A percentile compares a stretch with the other conserved stretches of the same genome.
Evolutionary conservation across 1,284 basidiomycete genomes (phyloP).

Genomic region (Heimioporus retisporus): DNA sequence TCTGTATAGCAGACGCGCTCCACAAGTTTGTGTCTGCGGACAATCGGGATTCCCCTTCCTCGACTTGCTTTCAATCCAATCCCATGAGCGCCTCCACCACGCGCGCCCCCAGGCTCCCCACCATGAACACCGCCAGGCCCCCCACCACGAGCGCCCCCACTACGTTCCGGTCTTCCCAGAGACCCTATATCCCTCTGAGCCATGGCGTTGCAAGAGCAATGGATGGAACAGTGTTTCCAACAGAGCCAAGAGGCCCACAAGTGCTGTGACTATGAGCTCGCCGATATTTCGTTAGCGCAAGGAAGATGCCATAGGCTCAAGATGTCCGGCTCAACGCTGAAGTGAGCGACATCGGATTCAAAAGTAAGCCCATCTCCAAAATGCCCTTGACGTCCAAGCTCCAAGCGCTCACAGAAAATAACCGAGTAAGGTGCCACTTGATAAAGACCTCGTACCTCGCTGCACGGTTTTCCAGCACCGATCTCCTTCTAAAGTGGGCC

Average conservation of each 20-base stretch:
- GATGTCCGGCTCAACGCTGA: slow-evolving; percentile 85
- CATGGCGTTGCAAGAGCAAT: slow-evolving; percentile 74
- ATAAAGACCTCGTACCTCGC: too few relatives aligned
- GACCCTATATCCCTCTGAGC: slow-evolving; percentile 75
- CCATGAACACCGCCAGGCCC: too few relatives aligned
- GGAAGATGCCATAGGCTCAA: slow-evolving; percentile 84
- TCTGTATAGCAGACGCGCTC: too few relatives aligned
- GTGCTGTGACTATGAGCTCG: slow-evolving; percentile 77
- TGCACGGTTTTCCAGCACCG: neutral
- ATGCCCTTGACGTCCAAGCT: neutral
- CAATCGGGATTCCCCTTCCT: too few relatives aligned
- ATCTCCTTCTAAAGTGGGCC: neutral
- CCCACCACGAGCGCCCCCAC: too few relatives aligned
- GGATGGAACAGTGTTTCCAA: slow-evolving; percentile 75
- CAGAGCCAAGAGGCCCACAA: slow-evolving; percentile 75
- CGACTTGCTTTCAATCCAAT: too few relatives aligned
- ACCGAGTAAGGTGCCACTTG: slow-evolving; percentile 24
- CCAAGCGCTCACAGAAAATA: slow-evolving; percentile 32
- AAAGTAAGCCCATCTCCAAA: slow-evolving; percentile 53
- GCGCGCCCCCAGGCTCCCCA: too few relatives aligned
- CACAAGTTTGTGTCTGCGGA: too few relatives aligned
- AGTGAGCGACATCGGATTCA: slow-evolving; percentile 91
- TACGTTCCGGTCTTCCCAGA: slow-evolving; percentile 22
- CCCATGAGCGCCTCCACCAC: too few relatives aligned
- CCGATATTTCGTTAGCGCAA: slow-evolving; percentile 86